Conservation (phyloP, 768 basidiomycete species). For the Boletus pseudopeckii region DNA sequence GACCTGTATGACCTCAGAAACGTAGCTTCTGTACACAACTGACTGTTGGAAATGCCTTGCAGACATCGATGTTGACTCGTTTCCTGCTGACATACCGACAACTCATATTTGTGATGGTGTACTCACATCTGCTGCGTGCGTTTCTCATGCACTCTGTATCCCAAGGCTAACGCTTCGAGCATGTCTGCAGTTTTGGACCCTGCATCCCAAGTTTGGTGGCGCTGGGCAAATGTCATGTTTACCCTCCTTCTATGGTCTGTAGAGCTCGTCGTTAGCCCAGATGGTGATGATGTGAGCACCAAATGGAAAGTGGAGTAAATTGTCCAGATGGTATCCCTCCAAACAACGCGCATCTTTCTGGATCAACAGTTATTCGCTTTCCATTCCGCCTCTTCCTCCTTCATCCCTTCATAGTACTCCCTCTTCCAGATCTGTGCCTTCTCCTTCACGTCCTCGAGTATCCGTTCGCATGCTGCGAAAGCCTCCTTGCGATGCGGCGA, state of each 20-base stretch:
- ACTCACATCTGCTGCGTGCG: conserved; percentile 81
- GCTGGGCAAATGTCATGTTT: conserved; percentile 89
- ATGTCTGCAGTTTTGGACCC: conserved; percentile 69
- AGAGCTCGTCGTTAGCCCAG: conserved; percentile 76
- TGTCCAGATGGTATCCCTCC: conserved; percentile 6
- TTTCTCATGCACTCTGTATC: conserved; percentile 11
- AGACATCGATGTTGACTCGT: conserved; percentile 76
- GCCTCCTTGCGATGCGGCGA: conserved; percentile 82
- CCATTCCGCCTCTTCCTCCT: conserved; percentile 63
- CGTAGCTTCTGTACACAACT: conserved; percentile 2
- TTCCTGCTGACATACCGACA: conserved; percentile 81
- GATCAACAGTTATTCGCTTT: conserved; percentile 50
- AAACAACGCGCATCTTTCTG: conserved; percentile 1
- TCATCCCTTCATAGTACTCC: conserved; percentile 76
- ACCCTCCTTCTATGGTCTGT: conserved; percentile 80
- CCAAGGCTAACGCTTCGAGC: background rate
- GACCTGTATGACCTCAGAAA: conserved; percentile 50
- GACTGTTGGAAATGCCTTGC: conserved; percentile 5
- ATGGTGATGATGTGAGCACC: conserved; percentile 62
- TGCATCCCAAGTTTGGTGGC: conserved; percentile 91
- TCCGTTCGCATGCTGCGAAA: conserved; percentile 73
- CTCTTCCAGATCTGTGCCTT: conserved; percentile 90
- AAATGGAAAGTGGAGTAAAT: conserved; percentile 72
- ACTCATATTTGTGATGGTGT: conserved; percentile 80
- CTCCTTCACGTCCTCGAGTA: conserved; percentile 83